Evolutionary conservation across 2,329 filamentous ascomycete genomes (phyloP), one percentile per base, ranked within the genome.

Genomic region (Aspergillus sp.): DNA sequence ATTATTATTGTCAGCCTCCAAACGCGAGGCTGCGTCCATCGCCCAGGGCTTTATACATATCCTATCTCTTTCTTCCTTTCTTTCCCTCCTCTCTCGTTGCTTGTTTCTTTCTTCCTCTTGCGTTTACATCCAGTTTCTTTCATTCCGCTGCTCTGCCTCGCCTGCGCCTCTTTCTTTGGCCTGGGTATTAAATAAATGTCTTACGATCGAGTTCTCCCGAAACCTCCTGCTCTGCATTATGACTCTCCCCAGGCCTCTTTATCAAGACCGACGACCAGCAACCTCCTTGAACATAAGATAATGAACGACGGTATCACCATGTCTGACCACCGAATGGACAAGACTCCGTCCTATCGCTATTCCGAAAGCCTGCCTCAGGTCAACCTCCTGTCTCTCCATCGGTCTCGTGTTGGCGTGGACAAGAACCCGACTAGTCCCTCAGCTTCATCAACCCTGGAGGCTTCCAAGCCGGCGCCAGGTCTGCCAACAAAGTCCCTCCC

Each of bases 201-300:
- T 75, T 79, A 75, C 70, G 76, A 80, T 68, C 76, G 77, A 73
- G 75, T 79, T 55, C 75, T 80, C 35, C 77, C 77, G 58, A 73
- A 73, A 56, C 76, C 77, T 56, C 64, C 71, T 65, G 72, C 74
- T 64, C 67, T 80, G 55, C 73, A 72, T 59, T 68, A 78, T 74
- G 74, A 77, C 53, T 58, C 69, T 64, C 57, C 69, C 52, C 68
- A 68, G 62, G 69, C 69, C 60, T 64, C 67, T 55, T 51, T 70
- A 40, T 62, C 72, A 48, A 69, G 73, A 64, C 64, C 66, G 14
- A 65, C 68, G 14, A 65, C 68, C 41, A 75, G 68, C 62, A 73
- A 70, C 54, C 67, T 76, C 33, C 64, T 75, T 56, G 75, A 76
- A 55, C 74, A 77, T 63, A 77, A 75, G 61, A 74, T 77, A 62